Conservation (phyloP, 805 yeast species). For the Cyberlindnera euphorbiiphila region DNA sequence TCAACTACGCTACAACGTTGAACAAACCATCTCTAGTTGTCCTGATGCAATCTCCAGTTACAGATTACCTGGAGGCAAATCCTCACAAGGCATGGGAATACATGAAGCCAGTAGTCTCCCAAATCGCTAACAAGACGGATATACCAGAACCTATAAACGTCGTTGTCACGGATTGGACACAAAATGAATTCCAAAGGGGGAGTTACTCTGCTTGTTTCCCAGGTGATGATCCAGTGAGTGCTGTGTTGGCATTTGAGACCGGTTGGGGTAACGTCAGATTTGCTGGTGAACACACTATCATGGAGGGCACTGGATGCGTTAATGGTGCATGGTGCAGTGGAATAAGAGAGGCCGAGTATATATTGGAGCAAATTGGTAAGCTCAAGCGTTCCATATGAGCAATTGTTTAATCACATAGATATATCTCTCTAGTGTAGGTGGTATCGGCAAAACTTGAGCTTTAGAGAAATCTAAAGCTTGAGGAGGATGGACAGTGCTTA, state of each 20-base stretch:
- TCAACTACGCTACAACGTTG: slow-evolving; percentile 52
- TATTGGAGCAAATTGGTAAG: slow-evolving; percentile 18
- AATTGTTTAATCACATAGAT: too few species aligned
- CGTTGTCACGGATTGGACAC: slow-evolving; percentile 70
- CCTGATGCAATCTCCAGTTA: slow-evolving; percentile 69
- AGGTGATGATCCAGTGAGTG: slow-evolving; percentile 64
- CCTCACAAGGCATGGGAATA: slow-evolving; percentile 54
- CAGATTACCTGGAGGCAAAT: slow-evolving; percentile 50
- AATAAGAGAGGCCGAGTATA: slow-evolving; percentile 45
- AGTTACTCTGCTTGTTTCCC: slow-evolving; percentile 72
- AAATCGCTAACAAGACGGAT: slow-evolving; percentile 15
- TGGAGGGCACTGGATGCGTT: slow-evolving; percentile 88
- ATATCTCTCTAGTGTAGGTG: too few species aligned
- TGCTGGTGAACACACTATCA: slow-evolving; percentile 87
- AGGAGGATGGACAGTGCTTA: too few species aligned
- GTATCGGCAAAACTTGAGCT: too few species aligned
- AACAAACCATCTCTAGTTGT: slow-evolving; percentile 54
- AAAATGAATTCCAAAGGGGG: slow-evolving; percentile 75
- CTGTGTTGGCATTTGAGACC: slow-evolving; percentile 55
- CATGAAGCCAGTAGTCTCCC: slow-evolving; percentile 42
- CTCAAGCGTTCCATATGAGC: too few species aligned
- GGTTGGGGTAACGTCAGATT: slow-evolving; percentile 64
- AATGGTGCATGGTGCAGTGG: slow-evolving; percentile 90
- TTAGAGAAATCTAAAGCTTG: too few species aligned
- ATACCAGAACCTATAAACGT: slow-evolving; percentile 38